Percentiles rank a stretch among this genome's conserved stretches.
phyloP scores from a whole-genome alignment of 2,329 filamentous ascomycete species.

The Trichoderma simmonsii region DNA sequence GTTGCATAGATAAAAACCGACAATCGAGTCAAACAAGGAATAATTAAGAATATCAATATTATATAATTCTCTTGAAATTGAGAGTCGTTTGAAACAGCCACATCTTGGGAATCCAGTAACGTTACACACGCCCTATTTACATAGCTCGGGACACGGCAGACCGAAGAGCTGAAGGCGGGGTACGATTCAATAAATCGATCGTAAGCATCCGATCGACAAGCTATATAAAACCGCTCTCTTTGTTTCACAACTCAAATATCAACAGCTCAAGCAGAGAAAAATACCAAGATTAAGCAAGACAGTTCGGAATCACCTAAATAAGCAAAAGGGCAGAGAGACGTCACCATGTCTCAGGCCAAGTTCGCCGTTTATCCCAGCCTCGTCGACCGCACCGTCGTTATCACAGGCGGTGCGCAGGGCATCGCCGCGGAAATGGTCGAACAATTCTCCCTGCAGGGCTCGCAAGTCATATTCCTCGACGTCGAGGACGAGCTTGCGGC shows the following conservation, averaged over 20 bases:
- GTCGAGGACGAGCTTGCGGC: slow-evolving; percentile 13
- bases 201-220: neutral
- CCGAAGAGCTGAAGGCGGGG: slow-evolving; percentile 4
- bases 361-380: slow-evolving; percentile 42
- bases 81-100: neutral
- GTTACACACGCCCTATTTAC: slow-evolving; percentile 1
- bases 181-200: neutral
- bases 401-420: slow-evolving; percentile 46
- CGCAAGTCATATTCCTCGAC: slow-evolving; percentile 45
- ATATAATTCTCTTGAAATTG: neutral
- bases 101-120: neutral
- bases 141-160: neutral
- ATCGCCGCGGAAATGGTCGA: slow-evolving; percentile 46
- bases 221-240: neutral
- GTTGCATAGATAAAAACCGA: neutral
- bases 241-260: neutral
- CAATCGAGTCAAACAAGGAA: neutral
- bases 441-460: slow-evolving; percentile 43
- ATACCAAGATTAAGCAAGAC: neutral
- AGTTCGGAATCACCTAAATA: neutral
- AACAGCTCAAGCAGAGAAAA: neutral
- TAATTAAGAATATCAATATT: neutral
- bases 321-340: neutral
- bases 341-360: slow-evolving; percentile 16
- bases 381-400: slow-evolving; percentile 38